Base-by-base conservation (phyloP, 805 yeast species). In the Candida argentea region DNA sequence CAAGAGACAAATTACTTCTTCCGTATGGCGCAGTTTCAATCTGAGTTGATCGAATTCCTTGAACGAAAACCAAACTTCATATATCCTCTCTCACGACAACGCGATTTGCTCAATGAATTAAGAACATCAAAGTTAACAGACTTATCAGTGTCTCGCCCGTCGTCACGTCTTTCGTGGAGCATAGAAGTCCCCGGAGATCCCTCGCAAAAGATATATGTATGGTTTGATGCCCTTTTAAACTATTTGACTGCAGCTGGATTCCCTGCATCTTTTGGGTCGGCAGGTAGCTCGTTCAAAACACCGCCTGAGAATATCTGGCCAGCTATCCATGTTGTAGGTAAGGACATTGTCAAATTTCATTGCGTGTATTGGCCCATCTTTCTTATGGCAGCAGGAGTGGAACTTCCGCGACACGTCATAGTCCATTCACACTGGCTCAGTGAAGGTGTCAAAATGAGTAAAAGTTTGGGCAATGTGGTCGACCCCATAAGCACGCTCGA, bases 371-470 rank as follows among this genome's bases (percentile, higher is more conserved):
- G 98, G 98, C 97, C 97, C 0, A 75, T 84, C 2, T 77, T 91
- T 33, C 57, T 91, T 32, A 57, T 87, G 67, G 95, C 95, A 1
- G 91, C 93, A 0, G 79, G 67, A 0, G 45, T 82, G 1, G 70
- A 69, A 4, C 44, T 79, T 5, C 97, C 97, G 0, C 56, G 65
- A 23, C 77, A 75, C 33, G 70, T 91, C 3, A 65, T 86, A 5
- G 94, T 91, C 2, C 98, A 91, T 57, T 78, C 93, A 5, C 98
- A 91, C 51, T 91, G 97, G 97, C 61, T 87, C 14, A 70, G 80
- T 51, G 79, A 76, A 19, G 97, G 97, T 0, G 60, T 73, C 24
- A 91, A 91, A 48, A 91, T 91, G 98, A 82, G 94, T 28, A 91
- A 91, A 44, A 78, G 93, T 32, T 57, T 76, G 30, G 95, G 96